phyloP scores from a whole-genome alignment of 2,329 filamentous ascomycete genomes.

The Cryphonectria parasitica region DNA sequence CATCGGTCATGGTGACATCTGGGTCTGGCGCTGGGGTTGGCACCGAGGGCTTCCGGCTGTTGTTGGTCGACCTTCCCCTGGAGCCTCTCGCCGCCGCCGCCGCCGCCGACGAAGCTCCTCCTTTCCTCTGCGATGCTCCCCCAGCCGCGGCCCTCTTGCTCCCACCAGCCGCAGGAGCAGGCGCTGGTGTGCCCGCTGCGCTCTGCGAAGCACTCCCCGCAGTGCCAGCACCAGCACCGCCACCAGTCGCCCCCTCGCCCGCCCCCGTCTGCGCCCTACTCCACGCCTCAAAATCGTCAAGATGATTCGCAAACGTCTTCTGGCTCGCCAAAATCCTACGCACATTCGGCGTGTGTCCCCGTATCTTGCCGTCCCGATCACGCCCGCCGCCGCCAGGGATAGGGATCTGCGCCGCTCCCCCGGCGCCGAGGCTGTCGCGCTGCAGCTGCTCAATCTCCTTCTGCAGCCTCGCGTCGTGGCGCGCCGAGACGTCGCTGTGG shows the following conservation, averaged over 20 bases:
- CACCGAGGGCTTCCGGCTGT: slow-evolving; percentile 21
- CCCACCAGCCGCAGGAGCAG: slow-evolving; percentile 11
- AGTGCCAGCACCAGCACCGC: slow-evolving; percentile 28
- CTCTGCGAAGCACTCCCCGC: slow-evolving; percentile 33
- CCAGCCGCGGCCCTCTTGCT: slow-evolving; percentile 7
- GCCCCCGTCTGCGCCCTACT: slow-evolving; percentile 48
- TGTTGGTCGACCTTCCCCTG: slow-evolving; percentile 14
- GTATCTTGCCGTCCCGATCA: slow-evolving; percentile 49
- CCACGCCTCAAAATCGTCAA: slow-evolving; percentile 74
- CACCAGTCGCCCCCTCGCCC: slow-evolving; percentile 10
- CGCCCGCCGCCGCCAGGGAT: slow-evolving; percentile 58
- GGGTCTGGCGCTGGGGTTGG: slow-evolving; percentile 25
- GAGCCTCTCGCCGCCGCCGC: background rate
- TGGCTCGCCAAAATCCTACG: slow-evolving; percentile 79
- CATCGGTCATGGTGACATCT: slow-evolving; percentile 49
- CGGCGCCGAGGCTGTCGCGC: slow-evolving; percentile 67
- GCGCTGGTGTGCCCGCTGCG: slow-evolving; percentile 31
- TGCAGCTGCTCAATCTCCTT: slow-evolving; percentile 84
- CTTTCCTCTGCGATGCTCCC: slow-evolving; percentile 19
- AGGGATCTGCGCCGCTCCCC: slow-evolving; percentile 71
- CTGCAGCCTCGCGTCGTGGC: slow-evolving; percentile 79
- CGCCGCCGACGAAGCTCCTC: slow-evolving; percentile 21
- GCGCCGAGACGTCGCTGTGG: slow-evolving; percentile 72
- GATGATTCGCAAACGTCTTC: slow-evolving; percentile 82
- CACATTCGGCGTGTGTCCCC: slow-evolving; percentile 63